These are phyloP conservation scores for Colletotrichum truncatum DNA, from an alignment of 2,329 filamentous ascomycete genomes.

Conservation along the genomic window DNA sequence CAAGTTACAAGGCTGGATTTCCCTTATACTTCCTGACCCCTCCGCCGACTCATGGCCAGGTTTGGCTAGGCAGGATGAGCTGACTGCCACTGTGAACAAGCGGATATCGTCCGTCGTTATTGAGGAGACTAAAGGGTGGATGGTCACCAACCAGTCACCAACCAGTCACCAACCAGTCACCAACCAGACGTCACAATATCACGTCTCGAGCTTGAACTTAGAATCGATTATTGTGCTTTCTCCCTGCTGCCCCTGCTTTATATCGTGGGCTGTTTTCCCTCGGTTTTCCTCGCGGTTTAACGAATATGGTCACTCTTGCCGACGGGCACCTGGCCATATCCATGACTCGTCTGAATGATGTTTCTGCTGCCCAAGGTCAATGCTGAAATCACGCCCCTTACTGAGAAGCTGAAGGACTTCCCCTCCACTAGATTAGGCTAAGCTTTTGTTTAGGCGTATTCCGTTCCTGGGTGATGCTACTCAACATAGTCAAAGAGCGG, in stretches of 20 bases:
- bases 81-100: constrained; percentile 19
- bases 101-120: background rate
- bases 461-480: background rate
- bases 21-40: background rate
- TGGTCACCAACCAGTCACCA: constrained; percentile 1
- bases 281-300: background rate
- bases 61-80: background rate
- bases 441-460: background rate
- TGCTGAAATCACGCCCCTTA: background rate
- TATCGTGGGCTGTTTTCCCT: background rate
- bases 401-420: constrained; percentile 4
- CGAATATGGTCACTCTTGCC: background rate
- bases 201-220: constrained; percentile 24
- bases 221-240: background rate
- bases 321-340: background rate
- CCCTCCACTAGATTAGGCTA: background rate
- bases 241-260: background rate
- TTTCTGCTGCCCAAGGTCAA: background rate
- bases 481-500: background rate
- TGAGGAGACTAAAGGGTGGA: background rate
- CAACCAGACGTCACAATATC: constrained; percentile 8
- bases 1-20: background rate
- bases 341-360: constrained; percentile 21
- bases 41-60: background rate
- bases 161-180: constrained; percentile 1